Evolutionary conservation across 2,329 filamentous ascomycete genomes (phyloP), one percentile per base, ranked within the genome.

Genomic region (Coniochaeta prunicola): DNA sequence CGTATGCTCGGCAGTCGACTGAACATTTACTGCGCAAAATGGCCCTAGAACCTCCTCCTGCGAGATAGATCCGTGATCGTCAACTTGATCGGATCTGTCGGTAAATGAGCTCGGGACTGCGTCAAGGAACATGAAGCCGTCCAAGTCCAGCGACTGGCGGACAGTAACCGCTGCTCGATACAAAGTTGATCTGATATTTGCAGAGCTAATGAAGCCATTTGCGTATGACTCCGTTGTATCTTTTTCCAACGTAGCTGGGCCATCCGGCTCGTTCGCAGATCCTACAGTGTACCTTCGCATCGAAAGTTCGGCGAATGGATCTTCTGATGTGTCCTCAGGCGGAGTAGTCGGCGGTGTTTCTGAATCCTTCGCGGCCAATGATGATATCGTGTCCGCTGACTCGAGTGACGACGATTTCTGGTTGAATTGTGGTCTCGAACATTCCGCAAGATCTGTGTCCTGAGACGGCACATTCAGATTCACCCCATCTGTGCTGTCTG

Each of bases 61-160:
- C 4, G 45, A 45, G 9, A 30, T 3, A 2, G 34, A 13, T 4
- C 38, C 12, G 1, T 30, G 28, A 10, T 21, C 9, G 17, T 59
- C 38, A 10, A 34, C 59, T 15, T 60, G 61, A 9, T 38, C 36
- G 17, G 36, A 38, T 17, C 36, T n/a, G 48, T 62, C 60, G 4
- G 59, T 31, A 34, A 59, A 65, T 12, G 60, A 59, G 53, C 59
- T 64, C 3, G 64, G 64, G 12, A 63, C 62, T 6, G 64, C 64
- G 48, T 65, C 64, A n/a, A 65, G 61, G 24, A 65, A 64, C 59
- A 64, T 61, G 40, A 64, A 57, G 15, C 64, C 63, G 36, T 65
- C 62, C 40, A 65, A 56, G 36, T 62, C 53, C 63, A 65, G 64
- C 13, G 63, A 53, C 17, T 56, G 58, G 33, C 61, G 61, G 4